Percentiles rank a stretch among this genome's conserved stretches.
These are phyloP conservation scores for Przewalskia tangutica DNA, from an alignment of 257 asterid genomes.

Conservation along the genomic window DNA sequence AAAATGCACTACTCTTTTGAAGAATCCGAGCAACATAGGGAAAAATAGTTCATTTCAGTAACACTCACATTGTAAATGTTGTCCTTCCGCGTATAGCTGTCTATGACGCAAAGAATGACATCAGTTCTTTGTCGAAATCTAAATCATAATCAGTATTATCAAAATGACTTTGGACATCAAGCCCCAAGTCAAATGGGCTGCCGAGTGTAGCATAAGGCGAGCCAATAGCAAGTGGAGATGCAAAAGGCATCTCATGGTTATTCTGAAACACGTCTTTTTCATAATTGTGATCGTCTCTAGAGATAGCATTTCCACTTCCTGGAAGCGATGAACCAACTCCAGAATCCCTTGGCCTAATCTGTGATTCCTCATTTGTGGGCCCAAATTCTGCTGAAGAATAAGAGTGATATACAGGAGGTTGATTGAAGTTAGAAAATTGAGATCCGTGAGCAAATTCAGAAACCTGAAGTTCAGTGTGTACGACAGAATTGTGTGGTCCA, in stretches of 20 bases:
- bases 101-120: conserved; percentile 14
- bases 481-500: conserved; percentile 17
- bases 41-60: background rate
- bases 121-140: conserved; percentile 1
- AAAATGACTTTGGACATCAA: background rate
- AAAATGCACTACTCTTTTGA: no score
- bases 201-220: conserved; percentile 10
- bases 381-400: conserved; percentile 25
- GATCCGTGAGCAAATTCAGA: conserved; percentile 16
- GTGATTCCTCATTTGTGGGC: conserved; percentile 22
- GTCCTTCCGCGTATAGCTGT: background rate
- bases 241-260: conserved; percentile 14
- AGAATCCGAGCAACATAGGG: no score
- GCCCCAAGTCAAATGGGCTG: conserved; percentile 11
- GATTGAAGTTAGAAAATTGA: conserved; percentile 26
- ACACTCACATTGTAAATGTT: background rate
- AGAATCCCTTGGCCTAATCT: conserved; percentile 15
- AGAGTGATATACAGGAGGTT: conserved; percentile 21
- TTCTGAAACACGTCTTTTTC: conserved; percentile 13
- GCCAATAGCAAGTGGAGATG: conserved; percentile 12
- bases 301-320: conserved; percentile 9
- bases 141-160: conserved; percentile 1
- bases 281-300: conserved; percentile 13
- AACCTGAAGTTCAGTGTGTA: conserved; percentile 30
- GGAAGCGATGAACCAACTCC: conserved; percentile 8